Evolutionary conservation across 2,329 filamentous ascomycete species (phyloP).

Genomic region (Fusarium sp.): DNA sequence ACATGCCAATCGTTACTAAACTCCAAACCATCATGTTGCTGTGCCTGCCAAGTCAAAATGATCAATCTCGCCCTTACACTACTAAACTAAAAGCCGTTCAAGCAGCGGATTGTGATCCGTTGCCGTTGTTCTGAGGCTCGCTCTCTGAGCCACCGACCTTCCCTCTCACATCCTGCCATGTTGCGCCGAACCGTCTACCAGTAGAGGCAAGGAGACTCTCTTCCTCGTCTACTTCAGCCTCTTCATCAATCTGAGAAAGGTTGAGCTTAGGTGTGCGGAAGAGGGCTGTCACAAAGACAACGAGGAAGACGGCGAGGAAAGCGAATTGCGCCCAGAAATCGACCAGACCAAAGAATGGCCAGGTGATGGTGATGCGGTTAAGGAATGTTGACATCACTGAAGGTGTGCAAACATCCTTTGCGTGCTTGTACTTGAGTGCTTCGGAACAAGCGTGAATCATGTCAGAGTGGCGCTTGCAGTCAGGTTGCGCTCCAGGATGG

Average conservation of each 20-base stretch:
- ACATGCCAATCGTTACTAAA: slow-evolving; percentile 15
- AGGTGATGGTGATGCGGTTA: slow-evolving; percentile 92
- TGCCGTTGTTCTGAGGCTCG: slow-evolving; percentile 25
- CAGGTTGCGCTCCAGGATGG: slow-evolving; percentile 75
- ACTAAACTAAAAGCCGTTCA: slow-evolving; percentile 15
- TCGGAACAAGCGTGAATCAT: slow-evolving; percentile 89
- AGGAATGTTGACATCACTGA: slow-evolving; percentile 93
- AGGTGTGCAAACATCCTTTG: slow-evolving; percentile 88
- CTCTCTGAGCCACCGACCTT: slow-evolving; percentile 47
- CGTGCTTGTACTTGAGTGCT: slow-evolving; percentile 76
- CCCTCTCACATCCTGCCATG: slow-evolving; percentile 89
- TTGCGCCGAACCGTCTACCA: slow-evolving; percentile 84
- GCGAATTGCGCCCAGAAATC: slow-evolving; percentile 97
- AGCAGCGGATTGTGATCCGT: slow-evolving; percentile 41
- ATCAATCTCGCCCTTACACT: neutral
- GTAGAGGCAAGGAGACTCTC: slow-evolving; percentile 91
- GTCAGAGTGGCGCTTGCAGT: slow-evolving; percentile 80
- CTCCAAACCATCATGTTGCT: slow-evolving; percentile 26
- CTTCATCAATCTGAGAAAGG: slow-evolving; percentile 84
- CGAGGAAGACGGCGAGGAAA: slow-evolving; percentile 86
- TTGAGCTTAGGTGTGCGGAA: slow-evolving; percentile 86
- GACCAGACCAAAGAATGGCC: slow-evolving; percentile 93
- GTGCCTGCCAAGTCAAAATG: slow-evolving; percentile 13
- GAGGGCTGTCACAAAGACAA: slow-evolving; percentile 84
- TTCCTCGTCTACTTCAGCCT: slow-evolving; percentile 92